Evolutionary conservation across 2,329 filamentous ascomycete genomes (phyloP).

Genomic region (Pseudopyrenochaeta lycopersici): DNA sequence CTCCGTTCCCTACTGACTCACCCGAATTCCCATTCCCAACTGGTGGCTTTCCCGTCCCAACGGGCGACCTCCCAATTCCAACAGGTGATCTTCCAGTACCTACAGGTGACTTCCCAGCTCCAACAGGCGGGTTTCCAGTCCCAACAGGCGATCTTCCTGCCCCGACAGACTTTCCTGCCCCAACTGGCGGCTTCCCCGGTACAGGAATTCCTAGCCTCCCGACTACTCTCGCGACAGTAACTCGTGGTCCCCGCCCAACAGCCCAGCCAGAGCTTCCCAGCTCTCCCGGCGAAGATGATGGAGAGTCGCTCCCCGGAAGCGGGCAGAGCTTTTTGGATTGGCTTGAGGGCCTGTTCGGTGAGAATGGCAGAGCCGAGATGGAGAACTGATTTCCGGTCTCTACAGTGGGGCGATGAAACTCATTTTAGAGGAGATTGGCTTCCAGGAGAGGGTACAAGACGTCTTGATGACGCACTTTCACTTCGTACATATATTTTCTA

Average conservation of each 20-base stretch:
- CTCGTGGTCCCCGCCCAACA: conserved; percentile 21
- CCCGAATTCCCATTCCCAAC: conserved; percentile 6
- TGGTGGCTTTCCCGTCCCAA: background rate
- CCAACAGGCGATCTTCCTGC: background rate
- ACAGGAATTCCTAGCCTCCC: conserved; percentile 6
- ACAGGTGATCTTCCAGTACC: background rate
- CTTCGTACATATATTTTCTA: background rate
- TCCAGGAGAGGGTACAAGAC: background rate
- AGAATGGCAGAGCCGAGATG: conserved; percentile 4
- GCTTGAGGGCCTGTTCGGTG: conserved; percentile 13
- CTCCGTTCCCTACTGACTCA: background rate
- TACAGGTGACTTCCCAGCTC: conserved; percentile 4
- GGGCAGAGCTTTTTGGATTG: conserved; percentile 14
- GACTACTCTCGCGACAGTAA: conserved; percentile 16
- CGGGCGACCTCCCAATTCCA: conserved; percentile 4
- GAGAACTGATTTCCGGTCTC: background rate
- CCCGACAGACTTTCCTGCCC: background rate
- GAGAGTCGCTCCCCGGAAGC: background rate
- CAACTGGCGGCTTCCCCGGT: conserved; percentile 3
- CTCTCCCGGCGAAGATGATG: conserved; percentile 3
- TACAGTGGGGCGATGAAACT: no score
- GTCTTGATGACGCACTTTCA: background rate
- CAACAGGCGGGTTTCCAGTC: background rate
- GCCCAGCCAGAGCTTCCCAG: conserved; percentile 6
- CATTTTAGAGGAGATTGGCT: background rate